Evolutionary conservation across 2,329 filamentous ascomycete species (phyloP), one percentile per base, ranked within the genome.

Genomic region (Endocalyx cinctus): DNA sequence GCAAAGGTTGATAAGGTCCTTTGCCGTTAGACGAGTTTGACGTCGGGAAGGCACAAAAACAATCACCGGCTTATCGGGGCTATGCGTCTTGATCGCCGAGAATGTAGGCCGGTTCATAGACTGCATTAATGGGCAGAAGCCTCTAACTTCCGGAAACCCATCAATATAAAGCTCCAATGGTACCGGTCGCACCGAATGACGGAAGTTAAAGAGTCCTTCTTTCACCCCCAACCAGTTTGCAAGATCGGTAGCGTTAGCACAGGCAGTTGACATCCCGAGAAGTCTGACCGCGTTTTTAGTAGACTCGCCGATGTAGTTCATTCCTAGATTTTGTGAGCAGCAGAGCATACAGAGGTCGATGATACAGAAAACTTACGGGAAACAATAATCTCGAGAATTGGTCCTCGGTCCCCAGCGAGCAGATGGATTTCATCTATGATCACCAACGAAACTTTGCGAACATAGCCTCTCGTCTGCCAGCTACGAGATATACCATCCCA

Each of bases 401-500:
- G 94, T 15, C 90, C 92, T 61, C 92, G 84, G 52, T 98, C 92
- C 39, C 92, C 88, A 17, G 92, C 94, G n/a, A 98, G 74, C 17
- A 98, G 67, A 62, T 98, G 92, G 37, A 98, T 98, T 64, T 98
- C 92, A 52, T 98, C 92, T 46, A 98, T 98, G 42, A 98, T 96
- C 33, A 98, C 92, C 12, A 98, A 68, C 40, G 88, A 90, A 39
- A 98, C 92, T 61, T 96, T 84, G 33, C 88, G 80, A 25, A 98
- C 92, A 48, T 98, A 98, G 40, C 86, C 85, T 77, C 92, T 84
- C 5, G 90, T 97, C 60, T 97, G 89, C 92, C 94, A 98, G 54
- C 87, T 94, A 75, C 92, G 85, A 50, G 87, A 95, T 48, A 98
- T 97, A 76, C 94, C 94, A 57, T 98, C 94, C 92, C 92, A 98